Conservation (phyloP, 2,329 filamentous ascomycete species). For the Diaporthe citri region DNA sequence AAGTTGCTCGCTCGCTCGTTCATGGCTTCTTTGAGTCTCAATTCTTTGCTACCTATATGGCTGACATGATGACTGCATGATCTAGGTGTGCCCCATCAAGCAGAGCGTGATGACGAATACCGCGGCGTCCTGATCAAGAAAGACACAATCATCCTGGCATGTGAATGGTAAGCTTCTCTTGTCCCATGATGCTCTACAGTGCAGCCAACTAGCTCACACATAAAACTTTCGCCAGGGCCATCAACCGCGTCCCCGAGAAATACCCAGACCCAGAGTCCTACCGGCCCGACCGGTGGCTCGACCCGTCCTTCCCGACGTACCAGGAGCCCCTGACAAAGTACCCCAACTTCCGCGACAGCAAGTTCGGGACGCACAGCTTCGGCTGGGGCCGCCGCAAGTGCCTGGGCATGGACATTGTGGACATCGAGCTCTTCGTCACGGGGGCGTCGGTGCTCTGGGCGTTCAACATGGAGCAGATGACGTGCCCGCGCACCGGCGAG, state of each 20-base stretch:
- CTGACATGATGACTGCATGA: background rate
- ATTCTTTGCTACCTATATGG: background rate
- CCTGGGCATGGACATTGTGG: conserved; percentile 72
- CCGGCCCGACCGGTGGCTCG: conserved; percentile 73
- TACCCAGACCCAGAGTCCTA: conserved; percentile 75
- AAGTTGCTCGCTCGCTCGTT: conserved; percentile 39
- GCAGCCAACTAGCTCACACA: background rate
- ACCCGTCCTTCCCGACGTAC: conserved; percentile 73
- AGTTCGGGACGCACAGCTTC: conserved; percentile 70
- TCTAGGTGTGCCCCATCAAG: conserved; percentile 62
- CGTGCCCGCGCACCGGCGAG: conserved; percentile 57
- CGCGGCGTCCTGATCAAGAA: conserved; percentile 62
- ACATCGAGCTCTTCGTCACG: conserved; percentile 68
- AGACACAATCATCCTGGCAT: conserved; percentile 62
- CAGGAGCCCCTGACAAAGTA: conserved; percentile 73
- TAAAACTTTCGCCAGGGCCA: conserved; percentile 55
- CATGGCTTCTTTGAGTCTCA: background rate
- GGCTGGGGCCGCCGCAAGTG: conserved; percentile 74
- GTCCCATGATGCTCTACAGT: background rate
- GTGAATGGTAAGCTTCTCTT: conserved; percentile 58
- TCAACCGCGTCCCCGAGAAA: conserved; percentile 68
- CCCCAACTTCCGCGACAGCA: conserved; percentile 70
- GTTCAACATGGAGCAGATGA: conserved; percentile 57
- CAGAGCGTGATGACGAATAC: conserved; percentile 60
- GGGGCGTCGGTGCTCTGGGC: conserved; percentile 63